A percentile compares a stretch with the other conserved stretches of the same genome.
phyloP scores from a whole-genome alignment of 2,329 filamentous ascomycete species.

The Calonectria ilicicola region DNA sequence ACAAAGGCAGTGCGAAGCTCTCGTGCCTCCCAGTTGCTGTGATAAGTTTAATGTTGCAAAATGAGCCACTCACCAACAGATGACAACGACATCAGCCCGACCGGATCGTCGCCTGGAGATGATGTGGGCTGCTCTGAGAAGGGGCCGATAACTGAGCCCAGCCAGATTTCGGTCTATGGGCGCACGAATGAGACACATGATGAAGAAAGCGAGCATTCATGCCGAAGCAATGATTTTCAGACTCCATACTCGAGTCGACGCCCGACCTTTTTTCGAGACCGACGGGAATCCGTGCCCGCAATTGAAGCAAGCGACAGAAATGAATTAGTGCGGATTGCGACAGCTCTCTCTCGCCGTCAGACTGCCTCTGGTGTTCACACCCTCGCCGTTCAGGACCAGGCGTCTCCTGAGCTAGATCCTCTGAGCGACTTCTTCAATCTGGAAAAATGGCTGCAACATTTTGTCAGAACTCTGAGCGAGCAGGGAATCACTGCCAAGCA shows the following conservation, averaged over 20 bases:
- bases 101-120: not conserved
- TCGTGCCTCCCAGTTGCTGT: not conserved
- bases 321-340: constrained; percentile 55
- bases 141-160: not conserved
- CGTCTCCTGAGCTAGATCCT: constrained; percentile 53
- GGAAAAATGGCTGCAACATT: constrained; percentile 54
- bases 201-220: not conserved
- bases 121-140: not conserved
- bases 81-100: not conserved
- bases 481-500: constrained; percentile 66
- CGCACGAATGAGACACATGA: not conserved
- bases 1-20: too few species aligned
- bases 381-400: constrained; percentile 38
- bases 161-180: not conserved
- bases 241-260: not conserved
- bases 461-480: constrained; percentile 59
- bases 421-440: constrained; percentile 54
- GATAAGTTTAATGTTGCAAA: not conserved
- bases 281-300: constrained; percentile 16
- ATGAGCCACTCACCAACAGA: not conserved
- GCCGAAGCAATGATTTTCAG: not conserved
- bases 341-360: constrained; percentile 50
- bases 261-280: not conserved
- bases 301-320: constrained; percentile 49
- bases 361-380: constrained; percentile 27